Evolutionary conservation across 2,329 filamentous ascomycete genomes (phyloP).

Genomic region (Claviceps africana): DNA sequence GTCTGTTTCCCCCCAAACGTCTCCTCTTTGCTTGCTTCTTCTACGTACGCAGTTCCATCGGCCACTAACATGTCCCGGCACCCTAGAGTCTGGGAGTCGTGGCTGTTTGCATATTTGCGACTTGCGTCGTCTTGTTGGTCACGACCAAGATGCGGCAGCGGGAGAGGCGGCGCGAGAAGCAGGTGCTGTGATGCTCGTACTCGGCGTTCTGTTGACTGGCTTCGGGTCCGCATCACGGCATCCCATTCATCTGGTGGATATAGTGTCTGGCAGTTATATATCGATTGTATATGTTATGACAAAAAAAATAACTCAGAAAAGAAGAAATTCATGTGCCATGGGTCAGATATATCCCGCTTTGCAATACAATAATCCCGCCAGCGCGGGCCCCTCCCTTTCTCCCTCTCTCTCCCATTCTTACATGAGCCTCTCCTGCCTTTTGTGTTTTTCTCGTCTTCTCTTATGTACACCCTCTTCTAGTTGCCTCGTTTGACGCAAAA

Average conservation of each 20-base stretch:
- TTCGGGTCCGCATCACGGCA: too few relatives aligned
- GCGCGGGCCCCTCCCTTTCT: too few relatives aligned
- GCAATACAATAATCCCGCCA: neutral
- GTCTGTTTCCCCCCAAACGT: slow-evolving; percentile 38
- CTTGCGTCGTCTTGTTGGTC: slow-evolving; percentile 49
- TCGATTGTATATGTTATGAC: neutral
- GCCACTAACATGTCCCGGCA: neutral
- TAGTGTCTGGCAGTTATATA: too few relatives aligned
- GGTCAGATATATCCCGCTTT: neutral
- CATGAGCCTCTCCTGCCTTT: neutral
- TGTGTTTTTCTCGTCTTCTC: neutral
- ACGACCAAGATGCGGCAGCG: slow-evolving; percentile 18
- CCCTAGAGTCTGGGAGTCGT: slow-evolving; percentile 48
- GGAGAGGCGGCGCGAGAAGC: neutral
- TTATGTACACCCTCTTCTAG: neutral
- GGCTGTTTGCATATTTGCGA: slow-evolving; percentile 47
- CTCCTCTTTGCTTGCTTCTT: too few relatives aligned
- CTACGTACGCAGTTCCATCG: neutral
- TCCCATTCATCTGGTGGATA: too few relatives aligned
- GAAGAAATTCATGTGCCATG: neutral
- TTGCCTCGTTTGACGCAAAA: slow-evolving; percentile 40
- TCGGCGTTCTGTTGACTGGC: neutral
- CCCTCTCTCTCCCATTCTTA: neutral
- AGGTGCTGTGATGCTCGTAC: neutral
- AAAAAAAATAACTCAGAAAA: neutral